phyloP scores from a whole-genome alignment of 768 basidiomycete species.

The Ramaria sp. region DNA sequence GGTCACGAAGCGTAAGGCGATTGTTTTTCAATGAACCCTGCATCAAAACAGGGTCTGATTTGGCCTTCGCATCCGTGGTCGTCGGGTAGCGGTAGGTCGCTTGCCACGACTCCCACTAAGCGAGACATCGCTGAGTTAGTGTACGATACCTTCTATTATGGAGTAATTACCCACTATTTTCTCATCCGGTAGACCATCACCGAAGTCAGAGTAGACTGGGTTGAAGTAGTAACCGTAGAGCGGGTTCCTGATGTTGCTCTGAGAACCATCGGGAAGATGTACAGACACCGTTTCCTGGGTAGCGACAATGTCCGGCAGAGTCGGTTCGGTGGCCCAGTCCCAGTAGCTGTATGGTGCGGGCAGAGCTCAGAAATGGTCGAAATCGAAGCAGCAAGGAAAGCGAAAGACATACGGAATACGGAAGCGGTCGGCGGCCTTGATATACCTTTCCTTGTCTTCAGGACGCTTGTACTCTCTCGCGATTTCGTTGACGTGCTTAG shows the following conservation, averaged over 20 bases:
- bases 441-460: constrained; percentile 29
- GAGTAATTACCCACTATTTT: too few relatives aligned
- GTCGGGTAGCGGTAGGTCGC: too few relatives aligned
- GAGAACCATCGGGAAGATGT: constrained; percentile 21
- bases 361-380: constrained; percentile 27
- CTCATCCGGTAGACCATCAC: constrained; percentile 1
- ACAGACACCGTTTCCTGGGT: constrained; percentile 23
- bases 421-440: constrained; percentile 16
- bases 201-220: constrained; percentile 15
- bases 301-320: constrained; percentile 31
- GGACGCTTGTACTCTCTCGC: constrained; percentile 24
- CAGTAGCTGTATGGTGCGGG: constrained; percentile 29
- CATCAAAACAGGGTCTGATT: too few relatives aligned
- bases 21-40: too few relatives aligned
- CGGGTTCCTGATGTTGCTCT: constrained; percentile 22
- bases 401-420: background rate
- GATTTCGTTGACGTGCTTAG: background rate
- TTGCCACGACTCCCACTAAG: too few relatives aligned
- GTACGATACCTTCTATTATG: too few relatives aligned
- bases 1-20: too few relatives aligned
- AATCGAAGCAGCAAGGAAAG: constrained; percentile 25
- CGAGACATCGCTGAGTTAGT: too few relatives aligned
- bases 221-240: constrained; percentile 26
- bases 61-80: too few relatives aligned
- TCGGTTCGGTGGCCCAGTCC: constrained; percentile 36